Evolutionary conservation across 495 filamentous ascomycete genomes (phyloP), one percentile per base, ranked within the genome.

Genomic region (Bathelium albidoporum): DNA sequence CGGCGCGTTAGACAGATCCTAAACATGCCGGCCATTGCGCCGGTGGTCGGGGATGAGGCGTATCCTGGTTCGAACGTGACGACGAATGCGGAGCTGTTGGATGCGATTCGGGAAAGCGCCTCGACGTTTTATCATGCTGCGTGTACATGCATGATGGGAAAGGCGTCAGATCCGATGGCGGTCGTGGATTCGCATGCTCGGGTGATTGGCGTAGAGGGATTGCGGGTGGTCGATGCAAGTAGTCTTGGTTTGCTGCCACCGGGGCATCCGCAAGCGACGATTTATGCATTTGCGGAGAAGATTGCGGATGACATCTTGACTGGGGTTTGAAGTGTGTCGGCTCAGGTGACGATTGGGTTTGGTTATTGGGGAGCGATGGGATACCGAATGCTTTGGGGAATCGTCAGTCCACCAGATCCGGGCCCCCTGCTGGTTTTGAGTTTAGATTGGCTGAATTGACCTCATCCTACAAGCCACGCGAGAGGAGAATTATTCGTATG

Each of bases 211-310:
- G 81, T 85, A 3, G 68, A 71, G 2, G 71, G 74, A 0, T 65
- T 87, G 65, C 74, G 84, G 18, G 80, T 87, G 16, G 82, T 87
- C 2, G 85, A 88, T 73, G 81, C 81, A 1, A 79, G 77, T 44
- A 70, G 78, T 26, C 82, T 87, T 64, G 79, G 83, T 0, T 70
- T 87, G 20, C 66, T 84, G 29, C 76, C 77, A 0, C 82, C 84
- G 0, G 83, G 82, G 0, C 82, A 85, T 71, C 84, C 82, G 18
- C 74, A 79, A 66, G 59, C 44, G 22, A 70, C 63, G 4, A 55
- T 70, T 72, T 78, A 72, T 53, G 80, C 79, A 73, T 71, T 87
- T 2, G 84, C 83, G 9, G 83, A 86, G 73, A 86, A 86, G 73
- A 84, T 86, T 68, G 81, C 81, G 2, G 73, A 77, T 24, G 75